Evolutionary conservation across 1,284 basidiomycete species (phyloP), one percentile per base, ranked within the genome.

Genomic region (Entoloma clypeatum): DNA sequence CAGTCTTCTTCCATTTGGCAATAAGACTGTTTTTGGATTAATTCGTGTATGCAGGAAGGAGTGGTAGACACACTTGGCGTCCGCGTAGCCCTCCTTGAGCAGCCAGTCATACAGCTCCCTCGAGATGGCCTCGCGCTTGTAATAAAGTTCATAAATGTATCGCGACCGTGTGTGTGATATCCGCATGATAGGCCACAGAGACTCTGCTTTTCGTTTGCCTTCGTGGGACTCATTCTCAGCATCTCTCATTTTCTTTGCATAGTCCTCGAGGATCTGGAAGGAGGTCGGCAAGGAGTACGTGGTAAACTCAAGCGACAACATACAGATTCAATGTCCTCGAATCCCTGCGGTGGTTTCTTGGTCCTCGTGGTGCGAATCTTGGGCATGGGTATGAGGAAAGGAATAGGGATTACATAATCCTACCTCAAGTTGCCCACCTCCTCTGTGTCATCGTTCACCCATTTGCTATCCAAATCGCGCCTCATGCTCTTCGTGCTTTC

Each of bases 1-100:
- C 96, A 7, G 88, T 72, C 67, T 97, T 96, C 74, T 99, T 99
- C 96, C 96, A 99, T 65, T 99, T 99, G 22, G 96, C 96, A 63
- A 99, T 92, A 62, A 99, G 69, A 58, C 95, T 98, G 55, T 21
- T 28, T 25, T 32, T 43, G 13, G 35, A 31, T 45, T 27, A 50
- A 48, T 16, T 36, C 17, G 18, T 39, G 31, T n/a, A 27, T 24
- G 9, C 23, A 26, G 39, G 43, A 32, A 43, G 32, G 18, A 27
- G 31, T 18, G 4, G 13, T 13, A 27, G 19, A 74, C 91, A 63
- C 61, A 97, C 95, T 96, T 96, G 34, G 87, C 86, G 63, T 99
- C 96, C 8, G 91, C 96, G 64, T 98, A 99, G 9, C 91, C 91
- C 64, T 99, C 88, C 71, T 98, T 98, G 58, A 99, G 62, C 44